A percentile compares a stretch with the other conserved stretches of the same genome.
Evolutionary conservation across 2,329 filamentous ascomycete species (phyloP).

Genomic region (Clathrospora elynae): DNA sequence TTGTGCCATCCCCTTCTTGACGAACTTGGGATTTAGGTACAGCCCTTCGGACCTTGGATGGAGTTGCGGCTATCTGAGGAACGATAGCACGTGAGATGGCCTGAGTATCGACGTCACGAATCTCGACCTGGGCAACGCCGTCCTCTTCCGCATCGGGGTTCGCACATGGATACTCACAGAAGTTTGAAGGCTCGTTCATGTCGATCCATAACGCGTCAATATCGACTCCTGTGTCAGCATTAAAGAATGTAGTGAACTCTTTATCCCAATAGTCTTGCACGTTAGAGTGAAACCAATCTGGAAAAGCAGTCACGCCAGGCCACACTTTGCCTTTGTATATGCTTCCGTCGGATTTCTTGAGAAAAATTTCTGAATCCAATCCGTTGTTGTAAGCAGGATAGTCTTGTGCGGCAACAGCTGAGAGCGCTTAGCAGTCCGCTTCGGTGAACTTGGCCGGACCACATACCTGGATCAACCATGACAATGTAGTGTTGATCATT

Average conservation of each 20-base stretch:
- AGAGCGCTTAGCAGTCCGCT: conserved; percentile 52
- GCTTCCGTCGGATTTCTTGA: conserved; percentile 59
- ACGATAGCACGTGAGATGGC: background rate
- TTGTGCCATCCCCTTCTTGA: conserved; percentile 44
- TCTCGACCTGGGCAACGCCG: conserved; percentile 52
- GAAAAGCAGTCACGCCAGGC: conserved; percentile 73
- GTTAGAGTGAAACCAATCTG: conserved; percentile 75
- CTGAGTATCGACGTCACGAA: background rate
- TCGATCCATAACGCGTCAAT: conserved; percentile 67
- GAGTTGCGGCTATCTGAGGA: background rate
- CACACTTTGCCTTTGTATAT: conserved; percentile 71
- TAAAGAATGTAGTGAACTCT: conserved; percentile 71
- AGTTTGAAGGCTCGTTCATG: conserved; percentile 43
- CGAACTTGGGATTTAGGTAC: conserved; percentile 3
- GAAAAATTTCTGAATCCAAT: conserved; percentile 58
- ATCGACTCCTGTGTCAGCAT: conserved; percentile 66
- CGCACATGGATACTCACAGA: conserved; percentile 54
- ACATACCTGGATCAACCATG: conserved; percentile 71
- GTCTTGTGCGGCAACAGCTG: conserved; percentile 55
- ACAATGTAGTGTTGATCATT: conserved; percentile 72
- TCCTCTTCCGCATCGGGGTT: conserved; percentile 40
- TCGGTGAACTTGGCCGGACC: background rate
- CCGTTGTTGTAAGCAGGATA: conserved; percentile 67
- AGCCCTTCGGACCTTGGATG: background rate
- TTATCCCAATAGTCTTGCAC: conserved; percentile 70